Evolutionary conservation across 83 land plant genomes (phyloP).

Genomic region (Picea mariana): DNA sequence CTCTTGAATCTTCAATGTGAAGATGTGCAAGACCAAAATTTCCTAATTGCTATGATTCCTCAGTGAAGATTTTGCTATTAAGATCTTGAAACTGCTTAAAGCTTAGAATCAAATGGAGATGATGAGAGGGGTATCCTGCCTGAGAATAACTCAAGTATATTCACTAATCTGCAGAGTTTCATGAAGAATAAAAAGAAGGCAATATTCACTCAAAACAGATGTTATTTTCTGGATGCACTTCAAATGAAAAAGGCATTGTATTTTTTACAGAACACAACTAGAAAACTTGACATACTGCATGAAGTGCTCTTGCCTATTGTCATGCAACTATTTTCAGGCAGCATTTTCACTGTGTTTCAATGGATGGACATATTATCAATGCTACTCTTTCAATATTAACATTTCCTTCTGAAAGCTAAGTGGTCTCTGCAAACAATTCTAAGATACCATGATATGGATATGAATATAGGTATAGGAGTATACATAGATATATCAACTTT

Average conservation of each 20-base stretch:
- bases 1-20: too few species aligned
- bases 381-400: background rate
- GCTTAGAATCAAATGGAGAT: slow-evolving; percentile 86
- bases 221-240: background rate
- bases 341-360: background rate
- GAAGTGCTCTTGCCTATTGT: background rate
- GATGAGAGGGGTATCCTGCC: slow-evolving; percentile 46
- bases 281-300: background rate
- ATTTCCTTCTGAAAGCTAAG: background rate
- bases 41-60: slow-evolving; percentile 22
- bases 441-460: too few species aligned
- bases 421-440: background rate
- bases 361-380: background rate
- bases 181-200: background rate
- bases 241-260: background rate
- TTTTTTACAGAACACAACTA: too few species aligned
- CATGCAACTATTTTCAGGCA: background rate
- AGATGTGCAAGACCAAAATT: too few species aligned
- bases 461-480: too few species aligned
- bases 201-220: background rate
- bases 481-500: too few species aligned
- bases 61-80: slow-evolving; percentile 61
- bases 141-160: background rate
- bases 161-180: background rate
- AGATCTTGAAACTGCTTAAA: slow-evolving; percentile 81